Evolutionary conservation across 805 yeast genomes (phyloP), one percentile per base, ranked within the genome.

Genomic region (Tetrapisispora taiwanensis): DNA sequence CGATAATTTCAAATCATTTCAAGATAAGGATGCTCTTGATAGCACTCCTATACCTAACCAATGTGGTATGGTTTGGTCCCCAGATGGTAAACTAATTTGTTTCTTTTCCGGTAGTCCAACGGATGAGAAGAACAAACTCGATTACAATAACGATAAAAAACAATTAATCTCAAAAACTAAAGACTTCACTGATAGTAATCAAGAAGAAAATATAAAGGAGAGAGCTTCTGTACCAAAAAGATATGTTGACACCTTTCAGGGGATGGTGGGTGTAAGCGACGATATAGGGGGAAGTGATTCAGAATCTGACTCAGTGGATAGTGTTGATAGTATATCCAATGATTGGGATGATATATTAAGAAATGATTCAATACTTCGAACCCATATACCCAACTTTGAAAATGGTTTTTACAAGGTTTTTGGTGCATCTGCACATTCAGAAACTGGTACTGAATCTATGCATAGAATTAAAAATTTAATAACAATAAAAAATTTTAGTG

Each of bases 21-120:
- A 52, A 14, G 44, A 53, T 9, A 51, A 52, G 33, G 44, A 54
- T 1, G 54, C 70, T 4, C 74, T 79, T 54, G 95, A 86, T 56
- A 80, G 86, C 34, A 85, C 95, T 0, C 97, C 97, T 0, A 73
- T 89, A 13, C 96, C 97, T 0, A 88, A 85, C 56, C 92, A 88
- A 9, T 89, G 95, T 67, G 96, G 96, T 9, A 96, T 95, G 0
- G 69, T 77, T 1, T 89, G 96, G 95, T 72, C 94, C 0, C 73
- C 78, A 12, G 73, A 76, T 3, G 96, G 96, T 0, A 77, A 77
- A 46, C 66, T 89, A 41, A 81, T 89, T 1, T 85, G 95, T 56
- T 89, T 89, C 55, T 87, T 86, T 63, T 74, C 81, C 9, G 79
- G 82, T 0, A 75, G 75, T 41, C 70, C 65, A 39, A 67, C 65